A percentile compares a stretch with the other conserved stretches of the same genome.
Evolutionary conservation across 73 alveolate genomes (phyloP).

Genomic region (Uronychia binucleata): DNA sequence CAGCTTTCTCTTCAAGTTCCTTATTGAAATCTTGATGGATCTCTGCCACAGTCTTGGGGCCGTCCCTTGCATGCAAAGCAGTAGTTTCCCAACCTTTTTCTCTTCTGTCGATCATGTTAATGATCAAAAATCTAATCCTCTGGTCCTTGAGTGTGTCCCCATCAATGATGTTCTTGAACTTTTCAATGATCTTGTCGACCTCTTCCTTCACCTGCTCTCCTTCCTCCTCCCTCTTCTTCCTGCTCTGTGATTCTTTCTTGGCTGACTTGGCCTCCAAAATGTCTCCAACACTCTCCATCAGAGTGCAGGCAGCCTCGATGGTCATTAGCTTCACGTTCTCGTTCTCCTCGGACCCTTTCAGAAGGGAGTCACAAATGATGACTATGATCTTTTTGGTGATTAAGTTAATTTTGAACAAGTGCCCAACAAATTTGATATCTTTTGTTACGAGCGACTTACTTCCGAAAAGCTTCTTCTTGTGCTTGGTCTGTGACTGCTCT

Average conservation of each 20-base stretch:
- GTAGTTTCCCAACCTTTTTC: background rate
- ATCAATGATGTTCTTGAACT: background rate
- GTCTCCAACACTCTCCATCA: conserved; percentile 2
- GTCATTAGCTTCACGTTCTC: background rate
- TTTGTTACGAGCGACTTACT: too few species aligned
- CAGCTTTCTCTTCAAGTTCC: background rate
- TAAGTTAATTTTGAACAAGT: background rate
- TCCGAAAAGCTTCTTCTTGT: conserved; percentile 10
- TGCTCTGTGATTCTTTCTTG: background rate
- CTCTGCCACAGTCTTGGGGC: conserved; percentile 6
- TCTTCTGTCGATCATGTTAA: background rate
- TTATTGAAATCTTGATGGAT: background rate
- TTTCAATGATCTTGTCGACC: background rate
- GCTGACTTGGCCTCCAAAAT: background rate
- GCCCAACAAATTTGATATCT: conserved; percentile 6
- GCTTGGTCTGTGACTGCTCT: background rate
- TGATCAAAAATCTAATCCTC: background rate
- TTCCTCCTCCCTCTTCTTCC: background rate
- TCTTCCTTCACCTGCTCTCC: background rate
- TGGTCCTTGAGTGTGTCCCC: background rate
- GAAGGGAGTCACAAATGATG: background rate
- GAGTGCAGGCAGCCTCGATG: background rate
- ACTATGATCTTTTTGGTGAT: background rate
- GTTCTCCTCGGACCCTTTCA: background rate
- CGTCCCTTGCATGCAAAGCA: background rate